Evolutionary conservation across 2,329 filamentous ascomycete genomes (phyloP), one percentile per base, ranked within the genome.

Genomic region (Leptosphaerulina australis): DNA sequence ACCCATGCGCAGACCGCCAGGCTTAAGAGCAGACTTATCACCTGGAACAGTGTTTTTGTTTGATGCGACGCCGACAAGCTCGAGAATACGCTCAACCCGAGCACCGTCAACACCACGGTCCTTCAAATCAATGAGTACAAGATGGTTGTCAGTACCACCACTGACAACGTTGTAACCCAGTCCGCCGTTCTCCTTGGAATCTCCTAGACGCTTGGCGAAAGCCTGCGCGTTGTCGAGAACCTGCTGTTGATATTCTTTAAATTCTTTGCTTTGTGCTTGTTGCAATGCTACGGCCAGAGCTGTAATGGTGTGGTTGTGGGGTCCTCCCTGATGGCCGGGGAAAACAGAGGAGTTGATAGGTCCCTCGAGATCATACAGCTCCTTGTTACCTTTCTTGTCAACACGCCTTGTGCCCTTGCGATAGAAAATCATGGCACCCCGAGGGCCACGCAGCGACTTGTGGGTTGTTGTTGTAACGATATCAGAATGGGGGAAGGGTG

Each of bases 391-490:
- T 84, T 97, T 97, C 77, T 88, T 80, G 72, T 97, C 90, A 45
- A 88, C 88, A 69, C 88, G 91, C 70, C 93, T 89, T 55, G 97
- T 87, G 58, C 94, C 94, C 82, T 96, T 97, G 77, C 94, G 90
- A 87, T 92, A 99, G 85, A 99, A 99, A 80, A 99, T 99, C 94
- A 99, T 99, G 73, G 94, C 94, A 70, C 94, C 94, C 74, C 94
- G 91, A 53, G 94, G 94, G 53, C 94, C 94, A 77, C 94, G 91
- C 64, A 99, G 88, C 47, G 92, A 97, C 84, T 99, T 99, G 86
- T 99, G 94, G 36, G 94, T 99, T 56, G 94, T 99, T 58, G 94
- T 99, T 58, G 94, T 99, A 66, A 99, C 94, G 50, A 99, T 88
- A 73, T 99, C 94, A 62, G 94, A 93, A 75, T 96, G 81, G 58